These are phyloP conservation scores for Aspergillus coremiiformis DNA, from an alignment of 495 filamentous ascomycete genomes.

Conservation along the genomic window DNA sequence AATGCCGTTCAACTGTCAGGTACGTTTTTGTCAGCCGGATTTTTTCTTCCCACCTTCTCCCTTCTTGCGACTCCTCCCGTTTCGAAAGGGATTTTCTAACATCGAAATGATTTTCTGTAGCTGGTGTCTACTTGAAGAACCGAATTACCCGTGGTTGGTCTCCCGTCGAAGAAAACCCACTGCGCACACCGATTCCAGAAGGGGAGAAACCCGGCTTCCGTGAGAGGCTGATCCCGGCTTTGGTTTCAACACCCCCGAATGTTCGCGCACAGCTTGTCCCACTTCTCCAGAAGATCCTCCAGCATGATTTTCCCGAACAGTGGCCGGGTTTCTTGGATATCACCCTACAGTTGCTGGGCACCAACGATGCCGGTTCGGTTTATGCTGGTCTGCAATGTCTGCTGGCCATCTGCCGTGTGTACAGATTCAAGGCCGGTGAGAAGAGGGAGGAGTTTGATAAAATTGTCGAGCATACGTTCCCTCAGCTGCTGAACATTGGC, in stretches of 20 bases:
- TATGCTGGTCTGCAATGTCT: conserved; percentile 92
- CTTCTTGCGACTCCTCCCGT: conserved; percentile 5
- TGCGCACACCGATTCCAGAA: conserved; percentile 67
- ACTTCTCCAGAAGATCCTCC: conserved; percentile 88
- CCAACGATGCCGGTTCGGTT: conserved; percentile 74
- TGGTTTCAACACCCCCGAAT: conserved; percentile 69
- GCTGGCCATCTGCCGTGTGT: conserved; percentile 85
- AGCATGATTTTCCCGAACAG: conserved; percentile 86
- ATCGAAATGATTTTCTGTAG: conserved; percentile 39
- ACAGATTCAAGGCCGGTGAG: conserved; percentile 82
- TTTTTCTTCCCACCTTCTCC: conserved; percentile 4
- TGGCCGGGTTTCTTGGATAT: conserved; percentile 93
- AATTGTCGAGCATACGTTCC: conserved; percentile 86
- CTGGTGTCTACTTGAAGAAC: conserved; percentile 96
- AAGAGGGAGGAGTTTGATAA: conserved; percentile 83
- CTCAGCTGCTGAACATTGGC: conserved; percentile 80
- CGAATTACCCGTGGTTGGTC: conserved; percentile 87
- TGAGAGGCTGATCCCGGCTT: conserved; percentile 77
- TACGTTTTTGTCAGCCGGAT: conserved; percentile 36
- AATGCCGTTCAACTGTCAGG: conserved; percentile 76
- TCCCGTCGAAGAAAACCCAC: conserved; percentile 57
- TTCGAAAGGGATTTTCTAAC: conserved; percentile 7
- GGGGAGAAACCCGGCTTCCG: conserved; percentile 83
- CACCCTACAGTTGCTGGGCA: conserved; percentile 76
- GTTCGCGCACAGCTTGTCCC: conserved; percentile 88